A percentile compares a stretch with the other conserved stretches of the same genome.
Conservation (phyloP, 208 protist species). For the Wallacemonas sp. region DNA sequence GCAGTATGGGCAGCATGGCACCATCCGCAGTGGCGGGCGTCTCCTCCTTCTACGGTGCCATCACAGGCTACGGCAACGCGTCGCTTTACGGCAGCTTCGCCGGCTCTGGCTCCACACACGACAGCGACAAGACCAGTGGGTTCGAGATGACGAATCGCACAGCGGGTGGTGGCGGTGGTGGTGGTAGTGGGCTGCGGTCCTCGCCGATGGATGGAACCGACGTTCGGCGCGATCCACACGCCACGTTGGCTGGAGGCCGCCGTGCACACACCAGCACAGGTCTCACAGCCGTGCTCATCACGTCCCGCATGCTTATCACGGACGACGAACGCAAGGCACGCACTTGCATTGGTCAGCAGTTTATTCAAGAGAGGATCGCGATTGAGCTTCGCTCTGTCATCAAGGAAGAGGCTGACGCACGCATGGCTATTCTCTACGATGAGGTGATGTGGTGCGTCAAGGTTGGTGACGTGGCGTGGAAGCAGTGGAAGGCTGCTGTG, state of each 20-base stretch:
- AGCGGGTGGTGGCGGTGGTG: not conserved
- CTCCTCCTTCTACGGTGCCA: constrained; percentile 13
- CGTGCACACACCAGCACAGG: constrained; percentile 12
- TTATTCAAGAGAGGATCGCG: constrained; percentile 4
- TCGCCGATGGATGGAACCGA: not conserved
- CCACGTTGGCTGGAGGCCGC: not conserved
- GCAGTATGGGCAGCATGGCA: not conserved
- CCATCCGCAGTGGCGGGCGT: not conserved
- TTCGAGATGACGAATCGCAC: not conserved
- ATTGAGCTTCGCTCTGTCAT: constrained; percentile 21
- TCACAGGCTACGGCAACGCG: constrained; percentile 3
- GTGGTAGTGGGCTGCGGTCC: too few species aligned
- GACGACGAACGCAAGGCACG: constrained; percentile 26
- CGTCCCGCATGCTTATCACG: constrained; percentile 17
- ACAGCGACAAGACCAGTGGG: constrained; percentile 4
- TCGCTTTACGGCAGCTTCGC: not conserved
- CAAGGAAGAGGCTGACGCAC: constrained; percentile 30
- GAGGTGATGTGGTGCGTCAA: constrained; percentile 40
- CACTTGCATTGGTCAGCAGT: constrained; percentile 13
- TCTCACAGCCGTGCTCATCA: constrained; percentile 21
- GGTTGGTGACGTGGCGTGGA: constrained; percentile 21
- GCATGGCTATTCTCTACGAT: constrained; percentile 37
- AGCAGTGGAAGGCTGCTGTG: constrained; percentile 21
- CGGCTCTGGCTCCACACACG: constrained; percentile 5
- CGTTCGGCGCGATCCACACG: not conserved